Base-by-base conservation (phyloP, 2,329 filamentous ascomycete genomes). In the Coniochaeta prunicola region DNA sequence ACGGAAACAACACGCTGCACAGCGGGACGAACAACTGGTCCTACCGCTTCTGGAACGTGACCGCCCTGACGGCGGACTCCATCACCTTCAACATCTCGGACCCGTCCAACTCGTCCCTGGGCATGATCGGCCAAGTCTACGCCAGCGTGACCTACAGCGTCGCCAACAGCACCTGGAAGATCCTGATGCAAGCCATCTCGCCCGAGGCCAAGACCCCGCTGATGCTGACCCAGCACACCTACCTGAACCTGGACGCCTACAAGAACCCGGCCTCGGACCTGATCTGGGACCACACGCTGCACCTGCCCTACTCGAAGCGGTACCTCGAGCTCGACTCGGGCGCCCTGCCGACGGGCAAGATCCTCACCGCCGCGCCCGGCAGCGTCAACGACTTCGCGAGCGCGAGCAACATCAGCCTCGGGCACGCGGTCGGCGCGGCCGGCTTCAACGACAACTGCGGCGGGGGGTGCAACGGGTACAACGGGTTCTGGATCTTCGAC, bases 381-480 rank as follows among this genome's bases (percentile, higher is more conserved):
- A 80, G 79, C 40, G 82, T 90, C 66, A 84, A 87, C 68, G 82
- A 86, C 69, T 85, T 88, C 73, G 89, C 88, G 74, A 86, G 83
- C 21, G 65, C 74, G 17, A 77, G 84, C 4, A 86, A 85, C 69
- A 57, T 77, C 55, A 75, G 82, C 56, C 73, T 92, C 34, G 88
- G 89, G 33, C 78, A 83, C 63, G 83, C 88, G 61, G 75, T 82
- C 42, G 71, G 76, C 57, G 74, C 81, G 54, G 75, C 82, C 1
- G 78, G 76, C 13, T 82, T 88, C 57, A 65, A 76, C 1, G 85
- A 83, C 21, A 85, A 89, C 68, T 92, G 89, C 71, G 76, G 75
- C 48, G 81, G 78, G 45, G 80, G 78, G 58, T 92, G 90, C 74
- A 84, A 82, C 24, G 89, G 90, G 17, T 91, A 91, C 73, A 90